Evolutionary conservation across 2,329 filamentous ascomycete species (phyloP).

Genomic region (Chaetomium strumarium): DNA sequence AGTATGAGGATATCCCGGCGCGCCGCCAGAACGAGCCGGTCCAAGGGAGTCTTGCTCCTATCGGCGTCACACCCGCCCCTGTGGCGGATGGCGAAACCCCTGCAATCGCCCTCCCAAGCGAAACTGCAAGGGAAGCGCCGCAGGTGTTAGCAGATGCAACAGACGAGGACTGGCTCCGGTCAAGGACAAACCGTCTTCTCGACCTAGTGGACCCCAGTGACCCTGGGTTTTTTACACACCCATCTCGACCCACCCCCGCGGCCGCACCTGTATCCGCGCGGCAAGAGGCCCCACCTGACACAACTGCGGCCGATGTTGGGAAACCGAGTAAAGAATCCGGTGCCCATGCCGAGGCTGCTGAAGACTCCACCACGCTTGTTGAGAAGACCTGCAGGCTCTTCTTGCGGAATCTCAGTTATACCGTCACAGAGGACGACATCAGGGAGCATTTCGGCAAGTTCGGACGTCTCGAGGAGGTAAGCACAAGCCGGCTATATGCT

Average conservation of each 20-base stretch:
- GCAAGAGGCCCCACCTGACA: constrained; percentile 23
- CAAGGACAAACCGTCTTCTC: constrained; percentile 77
- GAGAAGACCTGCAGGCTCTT: constrained; percentile 73
- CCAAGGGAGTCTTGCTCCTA: constrained; percentile 24
- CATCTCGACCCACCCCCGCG: constrained; percentile 18
- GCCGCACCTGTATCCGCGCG: constrained; percentile 17
- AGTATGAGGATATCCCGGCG: constrained; percentile 62
- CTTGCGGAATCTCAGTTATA: constrained; percentile 81
- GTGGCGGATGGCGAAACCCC: constrained; percentile 6
- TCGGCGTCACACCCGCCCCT: constrained; percentile 12
- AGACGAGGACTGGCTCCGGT: constrained; percentile 88
- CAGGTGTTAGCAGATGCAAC: constrained; percentile 41
- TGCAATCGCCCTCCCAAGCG: constrained; percentile 14
- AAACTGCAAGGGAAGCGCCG: constrained; percentile 12
- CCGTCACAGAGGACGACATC: constrained; percentile 70
- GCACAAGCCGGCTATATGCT: constrained; percentile 33
- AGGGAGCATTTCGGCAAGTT: constrained; percentile 64
- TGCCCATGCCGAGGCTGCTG: constrained; percentile 31
- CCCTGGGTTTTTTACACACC: constrained; percentile 26
- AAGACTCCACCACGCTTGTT: constrained; percentile 53
- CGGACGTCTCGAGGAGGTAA: constrained; percentile 82
- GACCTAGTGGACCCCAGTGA: constrained; percentile 77
- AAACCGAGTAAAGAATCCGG: constrained; percentile 24
- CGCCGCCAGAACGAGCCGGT: constrained; percentile 44
- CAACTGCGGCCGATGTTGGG: background rate